Evolutionary conservation across 2,329 filamentous ascomycete genomes (phyloP), one percentile per base, ranked within the genome.

Genomic region (Thielaviopsis euricoi): DNA sequence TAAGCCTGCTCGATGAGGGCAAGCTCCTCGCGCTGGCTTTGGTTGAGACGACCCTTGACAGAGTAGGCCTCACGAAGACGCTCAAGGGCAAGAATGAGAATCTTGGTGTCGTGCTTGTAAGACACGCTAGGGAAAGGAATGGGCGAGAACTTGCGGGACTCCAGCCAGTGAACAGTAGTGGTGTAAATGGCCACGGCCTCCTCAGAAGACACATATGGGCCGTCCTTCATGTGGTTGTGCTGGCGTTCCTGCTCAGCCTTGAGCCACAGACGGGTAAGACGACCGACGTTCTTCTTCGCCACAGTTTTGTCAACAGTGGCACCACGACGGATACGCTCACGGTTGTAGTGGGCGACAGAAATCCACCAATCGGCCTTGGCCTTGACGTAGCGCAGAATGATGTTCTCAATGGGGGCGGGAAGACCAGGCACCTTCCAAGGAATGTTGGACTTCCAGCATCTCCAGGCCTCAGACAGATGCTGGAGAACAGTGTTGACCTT

Each of bases 321-420:
- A 67, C 93, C 94, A 70, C 93, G 81, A 64, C 93, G 82, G 66
- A 98, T 98, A 69, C 93, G 86, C 74, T 98, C 93, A 66, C 93
- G 86, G 69, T 98, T 98, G 75, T 98, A 98, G 69, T 98, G 93
- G 12, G 93, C 93, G 33, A 98, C 94, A 22, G 90, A 97, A 61
- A 98, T 91, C 93, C 93, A 98, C 94, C 93, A 98, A 69, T 98
- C 93, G 19, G 93, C 93, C 76, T 98, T 98, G 64, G 89, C 91
- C 76, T 98, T 98, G 65, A 98, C 94, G 65, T 98, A 98, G 66
- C 93, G 87, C 62, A 98, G 77, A 66, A 98, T 98, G 65, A 98
- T 95, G 67, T 97, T 98, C 72, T 98, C 93, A 62, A 98, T 97
- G 0, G 93, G 91, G 15, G 94, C 94, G 48, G 93, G 93, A 61